phyloP scores from a whole-genome alignment of 2,329 filamentous ascomycete genomes.

The Pyrenochaeta sp. region DNA sequence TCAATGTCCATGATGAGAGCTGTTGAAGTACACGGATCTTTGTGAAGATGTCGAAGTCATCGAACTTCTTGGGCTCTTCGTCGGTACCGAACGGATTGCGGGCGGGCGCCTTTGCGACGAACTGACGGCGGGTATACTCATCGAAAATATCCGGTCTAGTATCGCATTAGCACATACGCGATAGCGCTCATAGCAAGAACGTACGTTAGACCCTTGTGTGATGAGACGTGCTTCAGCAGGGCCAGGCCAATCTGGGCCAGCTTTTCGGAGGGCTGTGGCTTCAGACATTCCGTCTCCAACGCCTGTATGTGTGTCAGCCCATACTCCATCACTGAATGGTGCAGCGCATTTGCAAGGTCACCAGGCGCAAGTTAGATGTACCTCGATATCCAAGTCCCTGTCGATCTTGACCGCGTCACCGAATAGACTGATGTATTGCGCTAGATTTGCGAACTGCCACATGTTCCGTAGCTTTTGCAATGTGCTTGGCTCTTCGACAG shows the following conservation, averaged over 20 bases:
- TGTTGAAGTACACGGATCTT: conserved; percentile 88
- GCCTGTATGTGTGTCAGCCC: conserved; percentile 66
- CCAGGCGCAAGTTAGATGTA: conserved; percentile 55
- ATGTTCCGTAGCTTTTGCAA: conserved; percentile 80
- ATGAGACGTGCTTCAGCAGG: conserved; percentile 91
- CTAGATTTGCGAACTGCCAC: conserved; percentile 95
- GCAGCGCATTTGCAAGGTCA: conserved; percentile 20
- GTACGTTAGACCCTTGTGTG: conserved; percentile 90
- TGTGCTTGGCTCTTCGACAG: conserved; percentile 51
- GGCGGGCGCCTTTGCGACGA: conserved; percentile 77
- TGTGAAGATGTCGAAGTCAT: conserved; percentile 80
- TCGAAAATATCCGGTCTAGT: conserved; percentile 85
- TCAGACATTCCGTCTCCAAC: conserved; percentile 87
- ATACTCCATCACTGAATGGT: conserved; percentile 3
- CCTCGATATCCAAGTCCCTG: conserved; percentile 88
- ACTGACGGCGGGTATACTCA: conserved; percentile 91
- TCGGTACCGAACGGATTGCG: conserved; percentile 86
- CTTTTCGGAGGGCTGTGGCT: conserved; percentile 73
- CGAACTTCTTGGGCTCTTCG: conserved; percentile 76
- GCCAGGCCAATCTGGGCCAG: conserved; percentile 84
- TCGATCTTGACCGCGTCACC: conserved; percentile 89
- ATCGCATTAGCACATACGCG: conserved; percentile 19
- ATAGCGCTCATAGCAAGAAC: conserved; percentile 47
- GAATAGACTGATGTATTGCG: conserved; percentile 93
- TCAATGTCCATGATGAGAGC: conserved; percentile 87